A percentile compares a stretch with the other conserved stretches of the same genome.
phyloP scores from a whole-genome alignment of 1,139 yeast genomes.

The Blastobotrys capitulatus region DNA sequence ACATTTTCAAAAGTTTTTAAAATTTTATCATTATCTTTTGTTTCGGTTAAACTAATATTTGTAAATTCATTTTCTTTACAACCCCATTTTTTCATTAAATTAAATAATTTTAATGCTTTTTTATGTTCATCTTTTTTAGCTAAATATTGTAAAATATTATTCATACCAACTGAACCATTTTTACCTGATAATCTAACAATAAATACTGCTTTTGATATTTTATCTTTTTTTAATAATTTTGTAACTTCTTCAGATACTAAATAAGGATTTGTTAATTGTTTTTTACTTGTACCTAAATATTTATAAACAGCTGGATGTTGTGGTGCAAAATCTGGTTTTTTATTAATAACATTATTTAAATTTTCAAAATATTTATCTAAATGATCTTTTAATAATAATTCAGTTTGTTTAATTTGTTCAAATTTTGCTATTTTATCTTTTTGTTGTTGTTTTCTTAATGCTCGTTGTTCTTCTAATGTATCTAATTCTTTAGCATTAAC shows the following conservation, averaged over 20 bases:
- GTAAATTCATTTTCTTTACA: constrained; percentile 17
- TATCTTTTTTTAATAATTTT: constrained; percentile 16
- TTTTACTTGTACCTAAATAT: constrained; percentile 19
- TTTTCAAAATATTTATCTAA: constrained; percentile 17
- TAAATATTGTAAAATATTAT: constrained; percentile 18
- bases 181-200: constrained; percentile 20
- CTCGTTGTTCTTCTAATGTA: neutral
- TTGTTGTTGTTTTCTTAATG: constrained; percentile 4
- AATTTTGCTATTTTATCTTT: constrained; percentile 2
- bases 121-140: constrained; percentile 3
- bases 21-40: constrained; percentile 11
- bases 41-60: constrained; percentile 7
- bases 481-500: neutral
- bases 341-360: constrained; percentile 16
- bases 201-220: constrained; percentile 18
- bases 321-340: constrained; percentile 17
- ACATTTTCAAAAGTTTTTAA: constrained; percentile 11
- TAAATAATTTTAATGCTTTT: constrained; percentile 11
- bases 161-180: constrained; percentile 23
- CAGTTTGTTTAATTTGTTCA: constrained; percentile 2
- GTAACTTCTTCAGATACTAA: constrained; percentile 19
- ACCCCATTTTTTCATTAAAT: constrained; percentile 19
- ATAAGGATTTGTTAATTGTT: constrained; percentile 18
- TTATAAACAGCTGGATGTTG: constrained; percentile 20
- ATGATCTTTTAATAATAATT: constrained; percentile 9